These are phyloP conservation scores for Eucalyptus tenuipes DNA, from an alignment of 345 rosid genomes.

Conservation along the genomic window DNA sequence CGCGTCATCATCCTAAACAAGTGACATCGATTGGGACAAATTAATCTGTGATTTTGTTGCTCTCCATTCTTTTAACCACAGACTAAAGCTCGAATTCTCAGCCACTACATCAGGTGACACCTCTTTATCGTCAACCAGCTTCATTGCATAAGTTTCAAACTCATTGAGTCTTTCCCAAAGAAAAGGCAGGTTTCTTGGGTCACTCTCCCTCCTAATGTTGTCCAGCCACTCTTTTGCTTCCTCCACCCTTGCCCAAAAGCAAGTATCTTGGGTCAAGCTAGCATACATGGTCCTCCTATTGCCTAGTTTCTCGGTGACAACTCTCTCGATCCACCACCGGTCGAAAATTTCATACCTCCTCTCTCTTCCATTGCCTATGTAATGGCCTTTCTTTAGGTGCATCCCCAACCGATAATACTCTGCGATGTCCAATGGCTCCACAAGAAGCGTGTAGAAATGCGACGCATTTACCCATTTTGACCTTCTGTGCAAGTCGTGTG, in stretches of 20 bases:
- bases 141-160: slow-evolving; percentile 29
- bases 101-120: slow-evolving; percentile 61
- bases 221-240: slow-evolving; percentile 63
- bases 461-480: slow-evolving; percentile 57
- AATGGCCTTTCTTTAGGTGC: slow-evolving; percentile 24
- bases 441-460: slow-evolving; percentile 57
- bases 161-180: neutral
- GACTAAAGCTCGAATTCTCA: slow-evolving; percentile 44
- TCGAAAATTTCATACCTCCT: slow-evolving; percentile 62
- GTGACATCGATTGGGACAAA: no score
- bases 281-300: slow-evolving; percentile 39
- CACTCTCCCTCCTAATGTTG: slow-evolving; percentile 17
- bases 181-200: neutral
- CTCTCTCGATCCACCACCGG: slow-evolving; percentile 36
- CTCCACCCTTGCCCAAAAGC: slow-evolving; percentile 83
- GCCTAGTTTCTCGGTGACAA: neutral
- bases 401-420: slow-evolving; percentile 33
- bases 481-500: slow-evolving; percentile 46
- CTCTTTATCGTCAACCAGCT: slow-evolving; percentile 29
- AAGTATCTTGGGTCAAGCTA: slow-evolving; percentile 61
- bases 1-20: no score
- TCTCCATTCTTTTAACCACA: slow-evolving; percentile 31
- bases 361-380: slow-evolving; percentile 41
- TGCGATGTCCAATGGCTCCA: slow-evolving; percentile 85
- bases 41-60: no score